phyloP scores from a whole-genome alignment of 2,329 filamentous ascomycete species.

The Xylaria sp. region DNA sequence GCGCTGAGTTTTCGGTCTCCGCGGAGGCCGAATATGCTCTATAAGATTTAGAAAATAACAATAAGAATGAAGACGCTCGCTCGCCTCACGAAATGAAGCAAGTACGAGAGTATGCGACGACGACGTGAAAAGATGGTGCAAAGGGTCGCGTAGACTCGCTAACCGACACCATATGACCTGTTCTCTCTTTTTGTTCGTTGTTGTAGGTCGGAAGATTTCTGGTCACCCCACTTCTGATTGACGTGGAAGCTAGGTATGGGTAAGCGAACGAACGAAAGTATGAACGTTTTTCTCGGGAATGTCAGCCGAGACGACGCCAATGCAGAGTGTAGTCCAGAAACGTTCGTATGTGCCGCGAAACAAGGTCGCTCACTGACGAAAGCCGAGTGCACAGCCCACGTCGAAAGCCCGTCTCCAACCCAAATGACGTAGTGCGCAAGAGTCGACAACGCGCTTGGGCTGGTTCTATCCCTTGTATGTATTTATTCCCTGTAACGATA shows the following conservation, averaged over 20 bases:
- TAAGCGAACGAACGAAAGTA: neutral
- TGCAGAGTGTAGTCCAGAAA: neutral
- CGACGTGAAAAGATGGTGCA: neutral
- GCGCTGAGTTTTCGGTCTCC: neutral
- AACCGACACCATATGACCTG: neutral
- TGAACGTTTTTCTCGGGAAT: slow-evolving; percentile 8
- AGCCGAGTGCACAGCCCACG: slow-evolving; percentile 29
- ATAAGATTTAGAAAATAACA: neutral
- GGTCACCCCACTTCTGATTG: slow-evolving; percentile 6
- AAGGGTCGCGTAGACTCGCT: neutral
- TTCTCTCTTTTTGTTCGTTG: neutral
- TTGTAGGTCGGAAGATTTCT: slow-evolving; percentile 6
- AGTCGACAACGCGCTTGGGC: neutral
- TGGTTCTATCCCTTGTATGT: neutral
- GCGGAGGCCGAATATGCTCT: neutral
- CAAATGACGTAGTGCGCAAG: slow-evolving; percentile 30
- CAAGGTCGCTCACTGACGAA: slow-evolving; percentile 24
- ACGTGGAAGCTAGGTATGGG: slow-evolving; percentile 7
- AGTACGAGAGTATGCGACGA: neutral
- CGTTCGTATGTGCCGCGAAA: neutral
- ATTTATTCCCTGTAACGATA: neutral
- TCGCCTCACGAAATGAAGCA: neutral
- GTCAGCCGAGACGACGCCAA: slow-evolving; percentile 11
- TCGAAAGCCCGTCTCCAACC: neutral
- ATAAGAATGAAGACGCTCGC: neutral